Conservation (phyloP, 2,329 filamentous ascomycete species). For the Diaporthe sp. region DNA sequence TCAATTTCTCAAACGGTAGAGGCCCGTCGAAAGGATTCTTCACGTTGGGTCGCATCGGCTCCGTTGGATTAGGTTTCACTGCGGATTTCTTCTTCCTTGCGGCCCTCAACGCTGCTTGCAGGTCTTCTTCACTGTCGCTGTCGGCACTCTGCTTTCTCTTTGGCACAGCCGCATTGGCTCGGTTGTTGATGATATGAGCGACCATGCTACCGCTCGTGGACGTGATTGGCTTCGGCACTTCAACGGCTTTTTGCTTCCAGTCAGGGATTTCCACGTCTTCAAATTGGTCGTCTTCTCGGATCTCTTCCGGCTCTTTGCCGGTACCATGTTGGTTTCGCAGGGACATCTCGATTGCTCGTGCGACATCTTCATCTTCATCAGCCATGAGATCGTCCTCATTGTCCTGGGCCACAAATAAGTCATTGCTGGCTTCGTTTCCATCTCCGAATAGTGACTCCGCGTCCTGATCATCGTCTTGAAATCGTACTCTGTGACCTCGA, state of each 20-base stretch:
- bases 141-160: slow-evolving; percentile 63
- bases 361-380: slow-evolving; percentile 74
- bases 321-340: slow-evolving; percentile 73
- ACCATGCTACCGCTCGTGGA: slow-evolving; percentile 72
- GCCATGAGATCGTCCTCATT: slow-evolving; percentile 45
- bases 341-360: slow-evolving; percentile 87
- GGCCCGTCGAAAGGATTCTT: slow-evolving; percentile 81
- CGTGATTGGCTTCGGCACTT: slow-evolving; percentile 64
- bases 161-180: slow-evolving; percentile 73
- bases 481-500: slow-evolving; percentile 13
- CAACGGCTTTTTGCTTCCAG: slow-evolving; percentile 70
- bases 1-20: slow-evolving; percentile 90
- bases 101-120: slow-evolving; percentile 81
- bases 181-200: slow-evolving; percentile 81
- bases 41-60: slow-evolving; percentile 62
- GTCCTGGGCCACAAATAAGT: slow-evolving; percentile 54
- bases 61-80: slow-evolving; percentile 48
- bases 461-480: slow-evolving; percentile 37
- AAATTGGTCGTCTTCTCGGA: slow-evolving; percentile 58
- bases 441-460: slow-evolving; percentile 70
- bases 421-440: slow-evolving; percentile 47
- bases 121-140: slow-evolving; percentile 81
- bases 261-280: slow-evolving; percentile 67
- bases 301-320: slow-evolving; percentile 52
- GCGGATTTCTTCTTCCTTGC: slow-evolving; percentile 72